Evolutionary conservation across 441 rosid species (phyloP), one percentile per base, ranked within the genome.

Genomic region (Pelargonium exstipulatum): DNA sequence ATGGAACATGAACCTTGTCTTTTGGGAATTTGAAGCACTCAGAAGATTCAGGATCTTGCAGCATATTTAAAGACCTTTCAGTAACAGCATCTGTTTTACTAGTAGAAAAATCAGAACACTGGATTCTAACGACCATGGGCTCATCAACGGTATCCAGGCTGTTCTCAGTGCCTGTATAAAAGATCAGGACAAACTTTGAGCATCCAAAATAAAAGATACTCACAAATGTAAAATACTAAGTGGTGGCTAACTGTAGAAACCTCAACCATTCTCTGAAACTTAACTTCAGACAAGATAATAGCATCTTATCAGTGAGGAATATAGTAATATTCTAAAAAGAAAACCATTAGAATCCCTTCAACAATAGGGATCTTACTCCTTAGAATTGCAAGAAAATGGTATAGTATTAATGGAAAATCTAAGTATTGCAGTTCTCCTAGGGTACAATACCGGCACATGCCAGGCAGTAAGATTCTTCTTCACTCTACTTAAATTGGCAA

Each of bases 1-100:
- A 58, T 61, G 67, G 67, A 29, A 64, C 70, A 71, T 18, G 66
- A 29, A 90, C 98, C 92, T 83, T 89, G 66, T 85, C 85, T 69
- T 75, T 68, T 64, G 76, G 71, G 37, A 80, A 71, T 42, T 76
- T 66, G 68, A 49, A 48, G 46, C 62, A 26, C 60, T 75, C 77
- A 60, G 78, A 84, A 81, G 70, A 40, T 69, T 78, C 84, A 67
- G 53, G 62, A 42, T 68, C 81, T 64, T 74, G 80, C 64, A 64
- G 60, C 18, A 48, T 75, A 79, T 67, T 72, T 12, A 5, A 63
- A 58, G 76, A 75, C 35, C 51, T 64, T 43, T 66, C 74, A 42
- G 62, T 66, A 42, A 48, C 35, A 63, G 75, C 53, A 74, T 13
- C 67, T 43, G 61, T 78, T 63, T 72, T 73, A 49, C 9, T 63